A percentile compares a stretch with the other conserved stretches of the same genome.
Conservation (phyloP, 345 rosid species). For the Noccaea bulbosa region DNA sequence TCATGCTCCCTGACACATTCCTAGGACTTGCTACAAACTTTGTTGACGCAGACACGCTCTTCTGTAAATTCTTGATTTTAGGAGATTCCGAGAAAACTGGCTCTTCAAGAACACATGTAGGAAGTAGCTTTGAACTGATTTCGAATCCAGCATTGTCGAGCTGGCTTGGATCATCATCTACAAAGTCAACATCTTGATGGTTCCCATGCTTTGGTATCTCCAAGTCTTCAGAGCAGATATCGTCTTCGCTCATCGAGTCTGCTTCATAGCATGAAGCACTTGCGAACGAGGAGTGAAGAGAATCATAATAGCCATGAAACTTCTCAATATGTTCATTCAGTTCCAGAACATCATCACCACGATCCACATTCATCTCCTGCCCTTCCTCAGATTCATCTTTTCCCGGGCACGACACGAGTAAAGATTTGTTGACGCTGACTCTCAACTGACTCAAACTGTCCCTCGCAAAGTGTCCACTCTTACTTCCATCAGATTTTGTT, state of each 20-base stretch:
- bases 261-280: conserved; percentile 60
- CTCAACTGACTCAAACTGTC: conserved; percentile 83
- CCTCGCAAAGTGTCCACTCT: conserved; percentile 57
- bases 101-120: conserved; percentile 56
- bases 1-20: conserved; percentile 49
- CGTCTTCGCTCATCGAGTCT: conserved; percentile 61
- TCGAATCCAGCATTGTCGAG: conserved; percentile 32
- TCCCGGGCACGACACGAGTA: conserved; percentile 57
- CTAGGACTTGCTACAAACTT: conserved; percentile 53
- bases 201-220: conserved; percentile 45
- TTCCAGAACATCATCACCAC: conserved; percentile 65
- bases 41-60: conserved; percentile 57
- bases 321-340: conserved; percentile 63
- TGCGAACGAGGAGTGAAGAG: conserved; percentile 55
- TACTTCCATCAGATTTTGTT: conserved; percentile 70
- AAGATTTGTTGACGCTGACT: conserved; percentile 85
- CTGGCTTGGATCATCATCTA: conserved; percentile 37
- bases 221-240: conserved; percentile 54
- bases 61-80: conserved; percentile 63
- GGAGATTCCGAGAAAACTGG: conserved; percentile 85
- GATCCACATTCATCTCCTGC: conserved; percentile 55
- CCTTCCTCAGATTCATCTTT: conserved; percentile 46
- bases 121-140: conserved; percentile 47
- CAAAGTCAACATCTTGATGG: conserved; percentile 34
- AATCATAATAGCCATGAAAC: conserved; percentile 55